Evolutionary conservation across 768 basidiomycete genomes (phyloP).

Genomic region (Mycena amicta): DNA sequence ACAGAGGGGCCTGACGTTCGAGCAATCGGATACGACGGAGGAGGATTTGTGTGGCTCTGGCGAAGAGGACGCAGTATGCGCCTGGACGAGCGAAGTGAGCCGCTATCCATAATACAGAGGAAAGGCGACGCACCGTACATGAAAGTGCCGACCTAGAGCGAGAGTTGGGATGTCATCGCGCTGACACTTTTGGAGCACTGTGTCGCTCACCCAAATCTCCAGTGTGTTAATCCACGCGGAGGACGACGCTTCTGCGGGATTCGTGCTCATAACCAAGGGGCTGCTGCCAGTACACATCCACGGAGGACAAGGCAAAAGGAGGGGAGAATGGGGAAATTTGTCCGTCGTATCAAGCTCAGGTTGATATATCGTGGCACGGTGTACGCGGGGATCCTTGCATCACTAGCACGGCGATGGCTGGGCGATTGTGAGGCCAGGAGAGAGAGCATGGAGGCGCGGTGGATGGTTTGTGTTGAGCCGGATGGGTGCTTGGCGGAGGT

Average conservation of each 20-base stretch:
- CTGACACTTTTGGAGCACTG: not conserved
- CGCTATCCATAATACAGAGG: not conserved
- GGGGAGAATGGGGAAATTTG: not conserved
- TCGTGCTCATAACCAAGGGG: not conserved
- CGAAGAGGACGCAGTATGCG: constrained; percentile 8
- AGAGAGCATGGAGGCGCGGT: no score
- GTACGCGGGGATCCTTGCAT: not conserved
- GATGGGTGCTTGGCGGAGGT: no score
- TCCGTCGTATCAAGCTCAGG: not conserved
- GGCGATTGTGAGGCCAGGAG: no score
- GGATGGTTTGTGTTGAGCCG: no score
- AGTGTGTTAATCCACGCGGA: constrained; percentile 1
- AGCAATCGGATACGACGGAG: constrained; percentile 4
- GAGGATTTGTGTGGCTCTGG: constrained; percentile 2
- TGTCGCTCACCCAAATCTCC: constrained; percentile 1
- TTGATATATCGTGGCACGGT: not conserved
- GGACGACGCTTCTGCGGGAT: not conserved
- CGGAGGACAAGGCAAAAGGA: no score
- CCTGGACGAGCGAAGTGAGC: not conserved
- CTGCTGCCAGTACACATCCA: not conserved
- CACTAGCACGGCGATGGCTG: no score
- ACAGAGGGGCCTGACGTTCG: constrained; percentile 8
- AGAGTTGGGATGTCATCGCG: not conserved
- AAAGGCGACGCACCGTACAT: not conserved
- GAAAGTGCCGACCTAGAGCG: not conserved